Evolutionary conservation across 1,284 basidiomycete genomes (phyloP).

Genomic region (Boletellus deceptivus): DNA sequence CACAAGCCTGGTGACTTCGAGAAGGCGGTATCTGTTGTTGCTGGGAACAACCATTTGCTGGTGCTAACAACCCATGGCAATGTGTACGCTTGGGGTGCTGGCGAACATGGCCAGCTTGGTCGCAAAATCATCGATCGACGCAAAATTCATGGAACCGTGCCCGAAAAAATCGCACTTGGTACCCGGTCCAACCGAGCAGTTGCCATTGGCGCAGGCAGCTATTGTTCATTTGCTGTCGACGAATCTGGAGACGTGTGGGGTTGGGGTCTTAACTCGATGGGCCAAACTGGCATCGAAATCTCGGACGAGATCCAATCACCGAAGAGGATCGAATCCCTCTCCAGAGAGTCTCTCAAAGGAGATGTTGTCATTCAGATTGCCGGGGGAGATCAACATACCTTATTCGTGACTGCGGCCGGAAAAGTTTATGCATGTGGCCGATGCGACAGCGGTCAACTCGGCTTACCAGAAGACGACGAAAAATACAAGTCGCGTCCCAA

Average conservation of each 20-base stretch:
- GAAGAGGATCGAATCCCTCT: constrained; percentile 63
- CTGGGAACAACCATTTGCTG: constrained; percentile 85
- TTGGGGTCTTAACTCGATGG: constrained; percentile 87
- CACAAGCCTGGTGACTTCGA: constrained; percentile 63
- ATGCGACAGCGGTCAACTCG: constrained; percentile 77
- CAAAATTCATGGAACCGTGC: constrained; percentile 80
- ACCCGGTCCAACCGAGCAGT: constrained; percentile 66
- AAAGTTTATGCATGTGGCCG: constrained; percentile 84
- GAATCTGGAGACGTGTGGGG: constrained; percentile 80
- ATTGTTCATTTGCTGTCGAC: constrained; percentile 89
- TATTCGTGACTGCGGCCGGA: constrained; percentile 84
- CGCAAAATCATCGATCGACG: constrained; percentile 81
- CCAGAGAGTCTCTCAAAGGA: constrained; percentile 64
- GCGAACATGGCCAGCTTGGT: constrained; percentile 85
- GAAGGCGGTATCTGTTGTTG: constrained; percentile 76
- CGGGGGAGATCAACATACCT: constrained; percentile 83
- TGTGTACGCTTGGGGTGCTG: constrained; percentile 86
- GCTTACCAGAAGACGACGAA: constrained; percentile 60
- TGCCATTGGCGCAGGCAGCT: constrained; percentile 75
- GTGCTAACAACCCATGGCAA: constrained; percentile 83
- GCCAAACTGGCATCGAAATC: constrained; percentile 61
- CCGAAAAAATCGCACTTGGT: constrained; percentile 79
- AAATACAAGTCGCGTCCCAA: constrained; percentile 52
- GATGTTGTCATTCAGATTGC: constrained; percentile 68
- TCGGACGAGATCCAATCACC: constrained; percentile 63